phyloP scores from a whole-genome alignment of 2,329 filamentous ascomycete genomes.

The Ophiocordyceps camponoti-rufipedis region DNA sequence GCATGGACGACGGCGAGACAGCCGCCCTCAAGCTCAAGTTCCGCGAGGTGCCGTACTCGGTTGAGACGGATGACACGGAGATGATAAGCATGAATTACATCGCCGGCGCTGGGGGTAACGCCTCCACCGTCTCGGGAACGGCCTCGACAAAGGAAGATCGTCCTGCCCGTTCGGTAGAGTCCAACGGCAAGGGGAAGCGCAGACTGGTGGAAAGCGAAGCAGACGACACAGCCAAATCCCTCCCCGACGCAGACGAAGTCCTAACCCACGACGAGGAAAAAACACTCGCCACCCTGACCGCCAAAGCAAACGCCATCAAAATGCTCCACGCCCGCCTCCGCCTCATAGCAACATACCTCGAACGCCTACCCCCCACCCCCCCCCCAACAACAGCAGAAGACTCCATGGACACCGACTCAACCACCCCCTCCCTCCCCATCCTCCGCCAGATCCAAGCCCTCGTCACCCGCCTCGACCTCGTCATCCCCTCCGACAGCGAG shows the following conservation, averaged over 20 bases:
- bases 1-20: slow-evolving; percentile 48
- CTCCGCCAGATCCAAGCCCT: slow-evolving; percentile 80
- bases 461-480: slow-evolving; percentile 63
- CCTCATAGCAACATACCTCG: slow-evolving; percentile 60
- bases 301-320: slow-evolving; percentile 82
- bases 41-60: slow-evolving; percentile 64
- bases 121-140: slow-evolving; percentile 36
- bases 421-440: slow-evolving; percentile 45
- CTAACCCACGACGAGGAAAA: slow-evolving; percentile 43
- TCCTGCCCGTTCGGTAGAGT: slow-evolving; percentile 22
- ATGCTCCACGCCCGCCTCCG: slow-evolving; percentile 70
- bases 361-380: slow-evolving; percentile 47
- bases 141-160: slow-evolving; percentile 21
- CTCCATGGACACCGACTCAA: slow-evolving; percentile 18
- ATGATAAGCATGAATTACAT: slow-evolving; percentile 97
- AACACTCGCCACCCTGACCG: slow-evolving; percentile 49
- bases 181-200: slow-evolving; percentile 34
- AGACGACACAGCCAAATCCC: slow-evolving; percentile 10
- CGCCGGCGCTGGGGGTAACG: slow-evolving; percentile 67
- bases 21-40: slow-evolving; percentile 48
- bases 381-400: slow-evolving; percentile 25
- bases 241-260: slow-evolving; percentile 18
- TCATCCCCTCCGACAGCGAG: slow-evolving; percentile 50
- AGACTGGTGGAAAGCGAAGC: slow-evolving; percentile 16
- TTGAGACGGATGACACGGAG: slow-evolving; percentile 89